Base-by-base conservation (phyloP, 1,284 basidiomycete species). In the Mycena citricolor region DNA sequence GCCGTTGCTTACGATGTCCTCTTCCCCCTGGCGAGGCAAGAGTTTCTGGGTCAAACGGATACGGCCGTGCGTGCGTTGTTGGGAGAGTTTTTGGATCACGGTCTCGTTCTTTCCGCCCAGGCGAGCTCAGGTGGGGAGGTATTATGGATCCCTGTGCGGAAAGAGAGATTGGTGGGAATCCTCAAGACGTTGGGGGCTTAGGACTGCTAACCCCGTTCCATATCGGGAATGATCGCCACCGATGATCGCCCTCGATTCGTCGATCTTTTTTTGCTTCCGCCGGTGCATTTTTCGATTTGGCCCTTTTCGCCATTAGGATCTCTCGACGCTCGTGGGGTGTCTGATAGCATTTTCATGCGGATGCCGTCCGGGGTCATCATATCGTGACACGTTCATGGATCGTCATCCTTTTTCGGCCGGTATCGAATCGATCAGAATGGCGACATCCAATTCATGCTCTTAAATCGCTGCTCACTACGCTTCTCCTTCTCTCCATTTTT, bases 31-130 rank as follows among this genome's bases (percentile, higher is more conserved):
- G 85, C 86, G 11, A 67, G 85, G 36, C 86, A 90, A 42, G 76
- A 86, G 32, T 94, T 97, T 57, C 79, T 95, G 39, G 92, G 92
- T 5, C 84, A 86, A 34, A 92, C 83, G 60, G 90, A 94, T 56
- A 88, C 86, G 12, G 78, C 91, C 31, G 71, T 94, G 60, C 76
- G 86, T 23, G 80, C 90, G 7, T 69, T 94, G 23, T 67, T 97
- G 38, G 83, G 83, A 19, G 94, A 97, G 66, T 97, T 94, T 63
- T 79, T 79, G 57, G 94, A 97, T 63, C 94, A 97, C 57, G 81
- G 81, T 2, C 62, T 97, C 55, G 81, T 97, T 12, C 70, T 89
- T 13, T 71, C 74, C 14, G 66, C 59, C 19, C 66, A 69, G 54
- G 64, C 66, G 38, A 62, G 64, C 54, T 67, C 61, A 49, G 75